Conservation (phyloP, 441 rosid genomes). For the Brassica hybrid region DNA sequence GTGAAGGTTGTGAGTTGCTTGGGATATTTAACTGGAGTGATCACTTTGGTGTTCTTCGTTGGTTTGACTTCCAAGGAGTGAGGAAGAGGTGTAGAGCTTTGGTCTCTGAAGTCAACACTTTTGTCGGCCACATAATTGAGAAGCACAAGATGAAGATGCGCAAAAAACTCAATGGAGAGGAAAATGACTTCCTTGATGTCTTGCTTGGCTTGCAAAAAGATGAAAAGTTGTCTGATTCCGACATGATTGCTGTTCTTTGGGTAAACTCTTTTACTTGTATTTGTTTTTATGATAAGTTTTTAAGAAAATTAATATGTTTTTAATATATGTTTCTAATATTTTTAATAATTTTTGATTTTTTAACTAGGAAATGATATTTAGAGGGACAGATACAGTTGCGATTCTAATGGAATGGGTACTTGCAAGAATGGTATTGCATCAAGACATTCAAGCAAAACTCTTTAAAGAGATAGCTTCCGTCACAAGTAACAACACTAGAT, state of each 20-base stretch:
- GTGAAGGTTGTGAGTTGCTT: too few relatives aligned
- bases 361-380: constrained; percentile 82
- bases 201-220: constrained; percentile 68
- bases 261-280: constrained; percentile 41
- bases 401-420: constrained; percentile 80
- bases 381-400: constrained; percentile 89
- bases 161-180: not conserved
- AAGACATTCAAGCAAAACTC: constrained; percentile 64
- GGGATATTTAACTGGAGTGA: too few relatives aligned
- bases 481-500: constrained; percentile 39
- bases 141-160: constrained; percentile 53
- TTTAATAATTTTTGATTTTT: not conserved
- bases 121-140: constrained; percentile 59
- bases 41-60: too few relatives aligned
- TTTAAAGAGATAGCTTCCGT: constrained; percentile 50
- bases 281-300: not conserved
- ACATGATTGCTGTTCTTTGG: constrained; percentile 81
- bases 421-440: constrained; percentile 78
- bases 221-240: too few relatives aligned
- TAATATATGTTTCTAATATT: not conserved
- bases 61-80: too few relatives aligned
- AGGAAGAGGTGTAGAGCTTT: constrained; percentile 64
- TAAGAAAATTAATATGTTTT: not conserved
- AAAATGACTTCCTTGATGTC: constrained; percentile 66
- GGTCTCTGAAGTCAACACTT: constrained; percentile 56